Evolutionary conservation across 352 stramenopile genomes (phyloP).

Genomic region (Elongisporangium prolatum): DNA sequence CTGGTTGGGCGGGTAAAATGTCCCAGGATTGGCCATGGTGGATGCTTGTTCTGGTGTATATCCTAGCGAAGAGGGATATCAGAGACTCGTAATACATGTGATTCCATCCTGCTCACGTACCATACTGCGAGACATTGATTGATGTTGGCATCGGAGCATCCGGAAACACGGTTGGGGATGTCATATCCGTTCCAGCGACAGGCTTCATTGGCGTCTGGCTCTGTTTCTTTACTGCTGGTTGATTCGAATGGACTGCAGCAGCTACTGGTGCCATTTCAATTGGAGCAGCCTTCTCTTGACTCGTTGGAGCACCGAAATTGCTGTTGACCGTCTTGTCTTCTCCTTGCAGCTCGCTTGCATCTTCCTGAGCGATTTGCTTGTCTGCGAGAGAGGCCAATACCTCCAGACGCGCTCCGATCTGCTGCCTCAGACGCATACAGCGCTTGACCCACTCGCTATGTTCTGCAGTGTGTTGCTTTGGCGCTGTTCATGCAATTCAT

Average conservation of each 20-base stretch:
- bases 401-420: constrained; percentile 69
- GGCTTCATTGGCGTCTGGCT: neutral
- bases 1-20: constrained; percentile 10
- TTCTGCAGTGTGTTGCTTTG: constrained; percentile 43
- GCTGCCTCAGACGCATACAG: constrained; percentile 56
- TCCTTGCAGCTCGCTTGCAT: constrained; percentile 21
- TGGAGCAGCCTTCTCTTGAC: neutral
- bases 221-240: neutral
- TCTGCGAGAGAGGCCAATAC: constrained; percentile 74
- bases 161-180: constrained; percentile 31
- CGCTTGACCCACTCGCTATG: constrained; percentile 75
- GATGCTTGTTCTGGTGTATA: neutral
- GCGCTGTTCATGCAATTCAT: constrained; percentile 16
- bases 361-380: constrained; percentile 70
- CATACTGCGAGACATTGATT: constrained; percentile 5
- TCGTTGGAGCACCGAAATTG: neutral
- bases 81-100: neutral
- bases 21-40: neutral
- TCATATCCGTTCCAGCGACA: constrained; percentile 1
- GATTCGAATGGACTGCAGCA: neutral
- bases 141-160: constrained; percentile 33
- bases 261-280: neutral
- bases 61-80: neutral
- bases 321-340: constrained; percentile 6
- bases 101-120: neutral